These are phyloP conservation scores for Fusarium miscanthi DNA, from an alignment of 2,329 filamentous ascomycete species.

Conservation along the genomic window DNA sequence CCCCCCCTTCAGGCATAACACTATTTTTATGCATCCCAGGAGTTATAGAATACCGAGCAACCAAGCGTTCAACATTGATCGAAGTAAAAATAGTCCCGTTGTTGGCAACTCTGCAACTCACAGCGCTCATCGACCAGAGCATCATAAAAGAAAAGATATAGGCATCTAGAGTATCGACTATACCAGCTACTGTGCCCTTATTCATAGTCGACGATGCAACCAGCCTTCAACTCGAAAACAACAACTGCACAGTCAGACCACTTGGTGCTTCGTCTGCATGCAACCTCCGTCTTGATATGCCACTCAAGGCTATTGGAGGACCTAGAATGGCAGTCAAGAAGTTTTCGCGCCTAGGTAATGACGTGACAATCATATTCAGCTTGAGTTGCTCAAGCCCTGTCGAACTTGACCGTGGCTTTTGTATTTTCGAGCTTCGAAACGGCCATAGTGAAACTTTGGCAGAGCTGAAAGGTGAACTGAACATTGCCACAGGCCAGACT, in stretches of 20 bases:
- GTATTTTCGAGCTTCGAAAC: constrained; percentile 49
- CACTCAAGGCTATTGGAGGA: constrained; percentile 45
- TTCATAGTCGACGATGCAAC: constrained; percentile 46
- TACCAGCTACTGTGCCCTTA: constrained; percentile 45
- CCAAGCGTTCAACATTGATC: background rate
- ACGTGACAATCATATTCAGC: constrained; percentile 38
- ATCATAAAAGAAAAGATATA: background rate
- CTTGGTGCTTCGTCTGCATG: constrained; percentile 39
- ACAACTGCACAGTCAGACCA: constrained; percentile 42
- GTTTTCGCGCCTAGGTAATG: constrained; percentile 29
- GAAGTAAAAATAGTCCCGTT: background rate
- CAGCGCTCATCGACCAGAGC: background rate
- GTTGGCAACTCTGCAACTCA: too few relatives aligned
- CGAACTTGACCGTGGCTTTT: constrained; percentile 48
- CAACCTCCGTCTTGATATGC: constrained; percentile 42
- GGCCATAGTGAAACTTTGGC: constrained; percentile 42
- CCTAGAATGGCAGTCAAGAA: constrained; percentile 38
- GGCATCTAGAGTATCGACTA: constrained; percentile 46
- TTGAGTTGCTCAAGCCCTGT: constrained; percentile 48
- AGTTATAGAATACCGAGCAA: constrained; percentile 14
- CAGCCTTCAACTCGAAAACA: constrained; percentile 46
- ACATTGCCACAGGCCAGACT: constrained; percentile 43
- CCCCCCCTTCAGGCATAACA: constrained; percentile 4
- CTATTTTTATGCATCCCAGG: constrained; percentile 3
- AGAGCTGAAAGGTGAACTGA: constrained; percentile 45